Percentiles rank a stretch among this genome's conserved stretches.
phyloP scores from a whole-genome alignment of 169 alveolate species.

The Plasmodium falciparum region DNA sequence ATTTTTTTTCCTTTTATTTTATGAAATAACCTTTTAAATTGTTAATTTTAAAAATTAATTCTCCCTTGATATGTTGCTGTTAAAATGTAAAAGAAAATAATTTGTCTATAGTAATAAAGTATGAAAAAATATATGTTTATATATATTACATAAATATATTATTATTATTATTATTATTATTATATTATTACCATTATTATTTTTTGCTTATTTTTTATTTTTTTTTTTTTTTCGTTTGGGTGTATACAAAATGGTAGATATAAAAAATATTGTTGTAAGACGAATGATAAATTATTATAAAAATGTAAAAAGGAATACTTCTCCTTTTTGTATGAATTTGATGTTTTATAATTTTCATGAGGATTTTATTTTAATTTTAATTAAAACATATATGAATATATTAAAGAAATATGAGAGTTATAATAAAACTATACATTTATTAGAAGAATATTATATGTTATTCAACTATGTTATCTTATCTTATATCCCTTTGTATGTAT shows the following conservation, averaged over 20 bases:
- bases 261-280: slow-evolving; percentile 10
- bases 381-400: slow-evolving; percentile 18
- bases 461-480: slow-evolving; percentile 60
- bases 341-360: slow-evolving; percentile 40
- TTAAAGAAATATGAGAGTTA: slow-evolving; percentile 21
- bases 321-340: slow-evolving; percentile 44
- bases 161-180: no score
- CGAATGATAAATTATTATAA: slow-evolving; percentile 20
- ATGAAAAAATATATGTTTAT: no score
- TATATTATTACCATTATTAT: no score
- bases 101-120: no score
- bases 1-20: no score
- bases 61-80: no score
- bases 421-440: neutral
- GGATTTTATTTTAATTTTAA: slow-evolving; percentile 34
- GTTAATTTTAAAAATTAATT: no score
- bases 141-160: no score
- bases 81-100: no score
- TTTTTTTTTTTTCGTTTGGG: no score
- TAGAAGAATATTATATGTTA: slow-evolving; percentile 35
- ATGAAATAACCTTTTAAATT: no score
- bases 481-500: slow-evolving; percentile 18
- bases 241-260: slow-evolving; percentile 18
- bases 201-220: no score
- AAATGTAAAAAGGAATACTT: slow-evolving; percentile 19